Evolutionary conservation across 306 rosid species (phyloP), one percentile per base, ranked within the genome.

Genomic region (Rosa rugosa): DNA sequence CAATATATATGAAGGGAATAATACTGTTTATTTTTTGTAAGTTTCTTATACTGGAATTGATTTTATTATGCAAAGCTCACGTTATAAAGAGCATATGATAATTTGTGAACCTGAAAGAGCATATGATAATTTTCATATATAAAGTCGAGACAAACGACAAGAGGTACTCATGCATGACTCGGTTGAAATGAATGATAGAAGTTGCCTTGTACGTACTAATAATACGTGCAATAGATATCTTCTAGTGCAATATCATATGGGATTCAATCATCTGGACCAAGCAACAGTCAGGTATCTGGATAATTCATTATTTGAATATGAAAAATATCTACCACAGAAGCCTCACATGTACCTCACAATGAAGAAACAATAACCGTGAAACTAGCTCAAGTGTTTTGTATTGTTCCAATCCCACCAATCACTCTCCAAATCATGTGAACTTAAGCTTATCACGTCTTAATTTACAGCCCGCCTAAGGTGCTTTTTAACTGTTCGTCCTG

Each of bases 1-100:
- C 38, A 69, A 67, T 56, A 75, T 86, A 16, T 81, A 77, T 75
- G 75, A 86, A 86, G 69, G 83, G 77, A 84, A 81, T 76, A 75
- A 56, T 79, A 62, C 73, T 85, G 78, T 83, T 80, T 73, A 41
- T 69, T 12, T 50, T 20, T 67, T 34, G 34, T 49, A 1, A 63
- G 27, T 27, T 27, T 69, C 3, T 47, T 22, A 5, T 22, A n/a
- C 23, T 65, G 18, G 73, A 49, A 44, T 72, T 22, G 23, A 16
- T 71, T 60, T 59, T 41, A 16, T 59, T 51, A 16, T 68, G 13
- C 41, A 17, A 75, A 41, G 56, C 41, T 40, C 13, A 34, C 66
- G 66, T 73, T 63, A n/a, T n/a, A 12, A 49, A 27, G 17, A 20
- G 50, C 50, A n/a, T 20, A 14, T 62, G 64, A 31, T 31, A 31